phyloP scores from a whole-genome alignment of 192 early-diverging fungal species.

The Coemansia sp. region DNA sequence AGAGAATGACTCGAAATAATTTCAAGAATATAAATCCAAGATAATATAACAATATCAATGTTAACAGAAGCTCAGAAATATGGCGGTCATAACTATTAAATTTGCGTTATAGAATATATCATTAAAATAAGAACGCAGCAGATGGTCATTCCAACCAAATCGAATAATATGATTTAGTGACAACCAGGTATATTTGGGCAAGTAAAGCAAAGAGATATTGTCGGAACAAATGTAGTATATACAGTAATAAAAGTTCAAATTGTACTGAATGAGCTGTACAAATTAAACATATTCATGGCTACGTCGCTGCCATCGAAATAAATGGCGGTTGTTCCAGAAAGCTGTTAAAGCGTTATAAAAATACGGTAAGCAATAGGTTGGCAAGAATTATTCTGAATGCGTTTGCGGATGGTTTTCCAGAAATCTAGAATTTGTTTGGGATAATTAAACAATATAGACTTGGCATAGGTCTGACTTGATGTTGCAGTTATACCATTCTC shows the following conservation, averaged over 20 bases:
- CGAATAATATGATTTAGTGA: constrained; percentile 62
- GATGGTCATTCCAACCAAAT: constrained; percentile 59
- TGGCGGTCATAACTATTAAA: constrained; percentile 57
- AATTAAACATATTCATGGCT: constrained; percentile 56
- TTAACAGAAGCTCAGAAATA: constrained; percentile 76
- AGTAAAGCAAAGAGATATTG: constrained; percentile 59
- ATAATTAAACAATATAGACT: constrained; percentile 1
- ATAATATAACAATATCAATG: constrained; percentile 73
- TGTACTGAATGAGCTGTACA: constrained; percentile 43
- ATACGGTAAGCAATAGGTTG: constrained; percentile 54
- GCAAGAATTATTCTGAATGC: constrained; percentile 44
- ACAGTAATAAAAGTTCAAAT: constrained; percentile 57
- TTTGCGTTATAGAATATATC: constrained; percentile 56
- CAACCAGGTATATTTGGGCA: constrained; percentile 69
- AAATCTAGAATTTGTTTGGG: constrained; percentile 7
- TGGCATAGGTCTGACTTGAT: constrained; percentile 17
- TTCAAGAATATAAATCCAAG: constrained; percentile 76
- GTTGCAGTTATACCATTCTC: neutral
- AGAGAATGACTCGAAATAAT: constrained; percentile 68
- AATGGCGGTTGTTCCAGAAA: constrained; percentile 69
- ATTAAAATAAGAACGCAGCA: constrained; percentile 58
- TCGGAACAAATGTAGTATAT: constrained; percentile 58
- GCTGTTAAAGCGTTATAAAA: constrained; percentile 67
- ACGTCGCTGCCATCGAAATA: constrained; percentile 67
- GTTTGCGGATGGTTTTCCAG: constrained; percentile 29